phyloP scores from a whole-genome alignment of 805 yeast species.

The Candida stauntonica region DNA sequence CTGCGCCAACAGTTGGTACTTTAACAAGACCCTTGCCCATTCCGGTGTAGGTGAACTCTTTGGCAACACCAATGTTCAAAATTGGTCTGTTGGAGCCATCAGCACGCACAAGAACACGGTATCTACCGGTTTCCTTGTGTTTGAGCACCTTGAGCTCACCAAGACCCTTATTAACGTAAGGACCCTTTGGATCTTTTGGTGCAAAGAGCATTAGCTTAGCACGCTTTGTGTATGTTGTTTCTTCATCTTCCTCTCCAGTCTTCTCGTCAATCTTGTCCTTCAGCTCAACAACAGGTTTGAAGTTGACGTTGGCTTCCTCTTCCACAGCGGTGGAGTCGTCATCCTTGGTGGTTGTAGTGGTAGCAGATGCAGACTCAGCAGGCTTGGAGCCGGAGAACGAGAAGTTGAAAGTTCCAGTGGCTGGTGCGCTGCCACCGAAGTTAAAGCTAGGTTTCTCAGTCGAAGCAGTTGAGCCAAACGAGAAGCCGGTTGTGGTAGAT shows the following conservation, averaged over 20 bases:
- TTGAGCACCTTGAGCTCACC: constrained; percentile 78
- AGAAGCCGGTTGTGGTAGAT: background rate
- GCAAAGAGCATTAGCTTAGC: constrained; percentile 66
- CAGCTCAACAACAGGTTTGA: constrained; percentile 39
- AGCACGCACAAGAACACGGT: constrained; percentile 75
- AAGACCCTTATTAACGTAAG: constrained; percentile 62
- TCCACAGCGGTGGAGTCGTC: constrained; percentile 32
- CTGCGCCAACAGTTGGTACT: constrained; percentile 54
- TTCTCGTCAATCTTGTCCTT: constrained; percentile 49
- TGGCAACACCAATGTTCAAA: constrained; percentile 59
- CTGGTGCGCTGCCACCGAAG: constrained; percentile 12
- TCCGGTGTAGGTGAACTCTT: constrained; percentile 54
- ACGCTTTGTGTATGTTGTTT: constrained; percentile 54
- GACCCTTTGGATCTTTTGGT: constrained; percentile 38
- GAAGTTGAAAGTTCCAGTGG: constrained; percentile 10
- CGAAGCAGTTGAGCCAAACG: no score
- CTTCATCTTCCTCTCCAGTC: constrained; percentile 88
- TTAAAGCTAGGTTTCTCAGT: constrained; percentile 7
- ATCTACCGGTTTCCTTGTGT: constrained; percentile 51
- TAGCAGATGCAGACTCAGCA: constrained; percentile 14
- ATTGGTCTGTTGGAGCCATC: constrained; percentile 84
- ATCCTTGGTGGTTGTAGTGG: constrained; percentile 19
- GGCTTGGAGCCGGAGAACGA: constrained; percentile 18
- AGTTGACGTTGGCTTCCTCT: constrained; percentile 46
- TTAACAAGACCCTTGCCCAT: constrained; percentile 65